Evolutionary conservation across 371 early-diverging fungal genomes (phyloP).

Genomic region (Rhizopus sp.): DNA sequence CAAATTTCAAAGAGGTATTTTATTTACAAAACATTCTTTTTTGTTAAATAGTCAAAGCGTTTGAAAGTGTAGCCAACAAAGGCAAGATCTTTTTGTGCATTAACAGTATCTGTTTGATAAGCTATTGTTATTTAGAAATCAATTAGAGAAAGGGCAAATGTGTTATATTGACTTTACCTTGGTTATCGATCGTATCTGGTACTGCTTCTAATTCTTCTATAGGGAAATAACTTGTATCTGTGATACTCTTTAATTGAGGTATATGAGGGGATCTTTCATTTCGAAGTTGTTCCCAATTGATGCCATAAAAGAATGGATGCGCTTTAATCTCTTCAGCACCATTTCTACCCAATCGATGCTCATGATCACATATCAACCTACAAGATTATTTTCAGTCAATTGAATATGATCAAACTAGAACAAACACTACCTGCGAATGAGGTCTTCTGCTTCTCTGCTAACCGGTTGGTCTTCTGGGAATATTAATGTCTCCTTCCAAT

Average conservation of each 20-base stretch:
- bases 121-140: slow-evolving; percentile 16
- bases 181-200: slow-evolving; percentile 52
- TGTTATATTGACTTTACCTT: slow-evolving; percentile 13
- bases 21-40: slow-evolving; percentile 72
- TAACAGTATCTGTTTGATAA: slow-evolving; percentile 41
- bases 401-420: slow-evolving; percentile 6
- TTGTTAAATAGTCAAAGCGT: slow-evolving; percentile 86
- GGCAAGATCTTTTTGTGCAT: slow-evolving; percentile 87
- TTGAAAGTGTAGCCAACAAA: slow-evolving; percentile 98
- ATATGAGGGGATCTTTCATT: slow-evolving; percentile 89
- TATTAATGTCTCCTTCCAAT: slow-evolving; percentile 79
- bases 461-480: slow-evolving; percentile 95
- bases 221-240: slow-evolving; percentile 97
- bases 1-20: background rate
- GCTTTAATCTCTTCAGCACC: slow-evolving; percentile 86
- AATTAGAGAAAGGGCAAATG: background rate
- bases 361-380: slow-evolving; percentile 85
- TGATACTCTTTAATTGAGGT: slow-evolving; percentile 92
- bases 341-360: slow-evolving; percentile 78
- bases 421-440: slow-evolving; percentile 72
- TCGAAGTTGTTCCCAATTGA: slow-evolving; percentile 92
- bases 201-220: slow-evolving; percentile 88
- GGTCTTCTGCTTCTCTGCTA: slow-evolving; percentile 87
- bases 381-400: slow-evolving; percentile 5
- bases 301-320: slow-evolving; percentile 96